Conservation (phyloP, 2,329 filamentous ascomycete species). For the Epichloe festucae region DNA sequence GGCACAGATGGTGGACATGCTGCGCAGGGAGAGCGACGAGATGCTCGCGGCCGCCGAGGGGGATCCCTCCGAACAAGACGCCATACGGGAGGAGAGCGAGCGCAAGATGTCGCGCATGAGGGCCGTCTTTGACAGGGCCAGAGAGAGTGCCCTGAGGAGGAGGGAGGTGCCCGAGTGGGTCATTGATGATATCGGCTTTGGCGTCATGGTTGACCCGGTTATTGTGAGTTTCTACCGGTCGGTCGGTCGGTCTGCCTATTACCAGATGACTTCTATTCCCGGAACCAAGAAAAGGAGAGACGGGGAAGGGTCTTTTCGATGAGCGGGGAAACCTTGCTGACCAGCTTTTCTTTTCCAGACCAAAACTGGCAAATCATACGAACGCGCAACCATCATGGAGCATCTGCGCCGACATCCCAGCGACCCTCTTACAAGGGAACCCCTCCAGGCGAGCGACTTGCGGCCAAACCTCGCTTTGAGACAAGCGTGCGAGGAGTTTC, state of each 20-base stretch:
- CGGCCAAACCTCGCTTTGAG: slow-evolving; percentile 72
- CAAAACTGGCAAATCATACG: slow-evolving; percentile 81
- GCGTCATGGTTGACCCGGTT: slow-evolving; percentile 60
- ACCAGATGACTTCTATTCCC: no score
- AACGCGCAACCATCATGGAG: slow-evolving; percentile 72
- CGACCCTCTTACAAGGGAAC: slow-evolving; percentile 76
- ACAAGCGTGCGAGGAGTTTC: slow-evolving; percentile 72
- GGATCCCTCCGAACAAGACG: slow-evolving; percentile 32
- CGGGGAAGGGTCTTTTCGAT: neutral
- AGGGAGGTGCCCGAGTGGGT: slow-evolving; percentile 62
- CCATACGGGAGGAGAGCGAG: slow-evolving; percentile 34
- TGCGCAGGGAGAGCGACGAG: slow-evolving; percentile 34
- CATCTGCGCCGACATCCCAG: slow-evolving; percentile 63
- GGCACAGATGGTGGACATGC: slow-evolving; percentile 39
- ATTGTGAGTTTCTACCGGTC: slow-evolving; percentile 26
- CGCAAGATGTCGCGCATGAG: slow-evolving; percentile 31
- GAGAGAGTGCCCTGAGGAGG: slow-evolving; percentile 28
- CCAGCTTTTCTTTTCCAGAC: slow-evolving; percentile 31
- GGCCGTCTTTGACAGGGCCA: slow-evolving; percentile 39
- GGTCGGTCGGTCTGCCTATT: no score
- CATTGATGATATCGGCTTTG: slow-evolving; percentile 64
- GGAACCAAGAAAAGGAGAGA: no score
- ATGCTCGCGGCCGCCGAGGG: slow-evolving; percentile 24
- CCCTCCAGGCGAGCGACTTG: slow-evolving; percentile 54
- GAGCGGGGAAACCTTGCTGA: neutral